phyloP scores from a whole-genome alignment of 2,329 filamentous ascomycete genomes.

The Hypoxylon sp. region DNA sequence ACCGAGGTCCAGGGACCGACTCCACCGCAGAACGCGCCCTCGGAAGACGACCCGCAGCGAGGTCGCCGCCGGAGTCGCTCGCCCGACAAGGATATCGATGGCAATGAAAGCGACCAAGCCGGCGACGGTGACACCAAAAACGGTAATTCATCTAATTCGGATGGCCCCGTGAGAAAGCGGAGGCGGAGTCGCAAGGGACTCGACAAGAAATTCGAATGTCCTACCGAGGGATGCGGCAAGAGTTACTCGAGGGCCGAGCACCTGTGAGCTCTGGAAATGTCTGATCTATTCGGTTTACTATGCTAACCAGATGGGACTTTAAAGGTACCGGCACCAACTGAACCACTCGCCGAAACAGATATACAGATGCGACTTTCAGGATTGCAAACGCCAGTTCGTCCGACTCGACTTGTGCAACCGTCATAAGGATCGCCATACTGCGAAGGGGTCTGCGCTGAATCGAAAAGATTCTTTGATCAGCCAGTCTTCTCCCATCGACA shows the following conservation, averaged over 20 bases:
- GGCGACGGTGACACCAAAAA: conserved; percentile 57
- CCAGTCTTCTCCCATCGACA: conserved; percentile 60
- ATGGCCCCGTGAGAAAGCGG: conserved; percentile 69
- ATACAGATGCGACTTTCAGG: conserved; percentile 91
- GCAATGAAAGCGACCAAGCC: conserved; percentile 57
- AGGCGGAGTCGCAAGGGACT: conserved; percentile 80
- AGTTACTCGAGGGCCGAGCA: conserved; percentile 97
- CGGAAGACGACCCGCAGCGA: conserved; percentile 57
- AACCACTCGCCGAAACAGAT: conserved; percentile 98
- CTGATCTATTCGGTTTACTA: conserved; percentile 8
- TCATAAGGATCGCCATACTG: conserved; percentile 83
- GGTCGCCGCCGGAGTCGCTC: conserved; percentile 59
- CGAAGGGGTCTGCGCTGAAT: conserved; percentile 80
- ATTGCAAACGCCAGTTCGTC: conserved; percentile 91
- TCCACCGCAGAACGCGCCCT: conserved; percentile 56
- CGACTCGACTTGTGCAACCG: conserved; percentile 91
- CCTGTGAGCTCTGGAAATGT: conserved; percentile 67
- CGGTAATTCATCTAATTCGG: conserved; percentile 65
- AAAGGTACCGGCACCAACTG: conserved; percentile 86
- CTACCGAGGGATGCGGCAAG: conserved; percentile 89
- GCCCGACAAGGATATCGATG: conserved; percentile 57
- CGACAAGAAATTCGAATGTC: conserved; percentile 87
- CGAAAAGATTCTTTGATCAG: conserved; percentile 76
- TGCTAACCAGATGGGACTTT: conserved; percentile 23
- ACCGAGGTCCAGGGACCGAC: conserved; percentile 58